Conservation (phyloP, 2,329 filamentous ascomycete genomes). For the Trichophyton simii region DNA sequence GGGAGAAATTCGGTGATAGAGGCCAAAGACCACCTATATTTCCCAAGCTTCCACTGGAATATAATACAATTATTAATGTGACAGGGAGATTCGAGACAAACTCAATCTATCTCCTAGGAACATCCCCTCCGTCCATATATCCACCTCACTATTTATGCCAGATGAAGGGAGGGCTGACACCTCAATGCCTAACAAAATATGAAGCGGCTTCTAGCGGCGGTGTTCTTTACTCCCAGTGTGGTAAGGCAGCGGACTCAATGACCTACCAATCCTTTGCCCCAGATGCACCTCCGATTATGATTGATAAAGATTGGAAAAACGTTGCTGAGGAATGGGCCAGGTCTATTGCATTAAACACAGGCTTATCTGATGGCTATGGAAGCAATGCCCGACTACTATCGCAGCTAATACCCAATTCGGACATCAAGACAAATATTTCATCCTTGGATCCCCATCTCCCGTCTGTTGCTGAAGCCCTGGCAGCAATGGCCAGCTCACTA, state of each 20-base stretch:
- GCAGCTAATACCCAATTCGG: slow-evolving; percentile 38
- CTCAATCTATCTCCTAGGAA: slow-evolving; percentile 55
- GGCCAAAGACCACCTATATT: slow-evolving; percentile 43
- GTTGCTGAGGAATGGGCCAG: slow-evolving; percentile 44
- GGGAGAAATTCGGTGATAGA: slow-evolving; percentile 30
- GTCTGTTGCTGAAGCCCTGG: slow-evolving; percentile 60
- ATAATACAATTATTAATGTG: slow-evolving; percentile 54
- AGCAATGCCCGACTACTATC: slow-evolving; percentile 48
- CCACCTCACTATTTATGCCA: slow-evolving; percentile 55
- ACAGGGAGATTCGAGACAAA: slow-evolving; percentile 27
- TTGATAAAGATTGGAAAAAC: slow-evolving; percentile 43
- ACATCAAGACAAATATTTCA: slow-evolving; percentile 18
- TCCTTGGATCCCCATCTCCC: slow-evolving; percentile 43
- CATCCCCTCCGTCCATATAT: slow-evolving; percentile 25
- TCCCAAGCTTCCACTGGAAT: slow-evolving; percentile 43
- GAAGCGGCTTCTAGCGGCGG: slow-evolving; percentile 45
- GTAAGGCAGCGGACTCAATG: slow-evolving; percentile 42
- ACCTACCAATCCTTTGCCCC: slow-evolving; percentile 36
- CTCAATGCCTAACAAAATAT: slow-evolving; percentile 53
- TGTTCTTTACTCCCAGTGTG: slow-evolving; percentile 49
- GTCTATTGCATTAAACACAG: slow-evolving; percentile 45
- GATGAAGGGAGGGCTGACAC: slow-evolving; percentile 50
- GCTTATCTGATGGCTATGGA: slow-evolving; percentile 43
- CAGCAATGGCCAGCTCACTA: slow-evolving; percentile 56
- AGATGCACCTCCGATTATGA: slow-evolving; percentile 16